Conservation (phyloP, 257 asterid species). For the Solanum lycopersicoides region DNA sequence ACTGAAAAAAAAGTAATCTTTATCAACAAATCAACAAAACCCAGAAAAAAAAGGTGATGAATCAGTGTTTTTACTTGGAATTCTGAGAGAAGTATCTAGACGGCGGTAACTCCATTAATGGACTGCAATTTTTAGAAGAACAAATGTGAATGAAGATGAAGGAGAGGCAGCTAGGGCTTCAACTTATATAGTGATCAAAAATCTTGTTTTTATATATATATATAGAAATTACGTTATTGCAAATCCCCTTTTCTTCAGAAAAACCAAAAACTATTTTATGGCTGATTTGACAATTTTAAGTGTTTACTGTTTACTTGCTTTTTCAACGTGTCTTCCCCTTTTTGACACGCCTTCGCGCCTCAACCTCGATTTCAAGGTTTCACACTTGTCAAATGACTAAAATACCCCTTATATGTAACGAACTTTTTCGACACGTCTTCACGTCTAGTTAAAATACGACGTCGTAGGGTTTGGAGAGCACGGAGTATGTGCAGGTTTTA, state of each 20-base stretch:
- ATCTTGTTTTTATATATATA: not conserved
- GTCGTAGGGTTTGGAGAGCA: no score
- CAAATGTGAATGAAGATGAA: not conserved
- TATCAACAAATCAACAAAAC: not conserved
- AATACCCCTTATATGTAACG: not conserved
- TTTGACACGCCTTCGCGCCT: not conserved
- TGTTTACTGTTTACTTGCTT: not conserved
- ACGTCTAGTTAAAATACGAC: no score
- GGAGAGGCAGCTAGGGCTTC: not conserved
- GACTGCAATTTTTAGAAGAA: not conserved
- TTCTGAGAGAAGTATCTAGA: conserved; percentile 27
- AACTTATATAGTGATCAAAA: not conserved
- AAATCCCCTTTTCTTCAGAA: not conserved
- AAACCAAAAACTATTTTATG: conserved; percentile 11
- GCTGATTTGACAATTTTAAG: conserved; percentile 1
- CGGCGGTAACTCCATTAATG: conserved; percentile 60
- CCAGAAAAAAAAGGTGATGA: not conserved
- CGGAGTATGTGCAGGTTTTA: no score
- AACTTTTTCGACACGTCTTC: not conserved
- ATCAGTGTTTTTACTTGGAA: not conserved
- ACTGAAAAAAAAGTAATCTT: conserved; percentile 10
- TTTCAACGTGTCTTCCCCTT: not conserved
- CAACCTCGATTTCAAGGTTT: not conserved
- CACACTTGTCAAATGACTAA: not conserved
- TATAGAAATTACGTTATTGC: not conserved